Base-by-base conservation (phyloP, 495 filamentous ascomycete species). In the Neurospora sp. region DNA sequence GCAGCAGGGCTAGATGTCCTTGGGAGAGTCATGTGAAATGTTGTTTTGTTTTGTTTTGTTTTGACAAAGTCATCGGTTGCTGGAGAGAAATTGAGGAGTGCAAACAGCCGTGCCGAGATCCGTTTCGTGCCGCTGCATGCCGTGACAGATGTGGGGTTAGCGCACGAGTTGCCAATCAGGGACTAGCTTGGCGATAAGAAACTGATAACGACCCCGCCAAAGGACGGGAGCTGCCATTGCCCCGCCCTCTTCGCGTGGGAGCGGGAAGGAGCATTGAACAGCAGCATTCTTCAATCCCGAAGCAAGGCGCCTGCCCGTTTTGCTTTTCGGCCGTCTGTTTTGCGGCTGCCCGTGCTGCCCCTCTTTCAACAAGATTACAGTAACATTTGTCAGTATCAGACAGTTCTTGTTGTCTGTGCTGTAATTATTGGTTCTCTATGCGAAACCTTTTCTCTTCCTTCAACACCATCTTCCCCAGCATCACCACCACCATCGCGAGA, bases 1-100 rank as follows among this genome's bases (percentile, higher is more conserved):
- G 72, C 72, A 74, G 69, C 72, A 74, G 72, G 72, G 72, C 18
- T 73, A 71, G 40, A 59, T 73, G 38, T 70, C 35, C 46, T 27
- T n/a, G 3, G 44, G 44, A 46, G 18, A 41, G 12, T 41, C 40
- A 16, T 42, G 18, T 8, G 9, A 12, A 12, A 0, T 54, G 20
- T 54, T 23, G 42, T 62, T 62, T 62, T 62, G 23, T 62, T 62
- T 62, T 62, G 12, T 62, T 18, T n/a, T n/a, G n/a, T n/a, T n/a
- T n/a, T 59, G 11, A 31, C 11, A 31, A 1, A 62, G 6, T 18
- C 35, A 35, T 35, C 14, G 5, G 54, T 62, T 62, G 54, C 54
- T 62, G 54, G 54, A 62, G 54, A 7, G 54, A 62, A 31, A 59
- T 59, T 31, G 48, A 59, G 11, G 23, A 31, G 48, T 59, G 5